These are phyloP conservation scores for Chaetoceros tenuissimus DNA, from an alignment of 108 stramenopile species.

Conservation along the genomic window DNA sequence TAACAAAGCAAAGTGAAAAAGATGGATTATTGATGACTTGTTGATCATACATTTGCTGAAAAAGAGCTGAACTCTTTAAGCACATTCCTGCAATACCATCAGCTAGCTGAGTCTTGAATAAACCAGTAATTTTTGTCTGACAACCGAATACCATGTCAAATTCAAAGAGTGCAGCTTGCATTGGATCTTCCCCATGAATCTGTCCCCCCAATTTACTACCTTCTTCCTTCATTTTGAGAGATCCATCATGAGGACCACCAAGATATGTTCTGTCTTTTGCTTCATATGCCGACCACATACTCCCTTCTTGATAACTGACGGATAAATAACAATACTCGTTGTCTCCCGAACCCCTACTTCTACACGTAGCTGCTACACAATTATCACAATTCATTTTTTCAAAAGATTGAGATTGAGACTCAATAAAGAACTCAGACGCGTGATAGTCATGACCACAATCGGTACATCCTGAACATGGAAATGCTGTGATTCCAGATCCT, in stretches of 20 bases:
- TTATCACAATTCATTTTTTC: constrained; percentile 18
- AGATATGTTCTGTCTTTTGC: constrained; percentile 52
- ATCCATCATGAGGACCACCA: constrained; percentile 54
- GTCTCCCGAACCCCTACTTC: constrained; percentile 11
- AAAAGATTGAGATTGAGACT: constrained; percentile 13
- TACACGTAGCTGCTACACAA: constrained; percentile 19
- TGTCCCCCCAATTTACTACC: constrained; percentile 3
- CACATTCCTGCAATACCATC: constrained; percentile 96
- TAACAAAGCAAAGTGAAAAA: constrained; percentile 61
- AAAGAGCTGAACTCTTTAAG: constrained; percentile 37
- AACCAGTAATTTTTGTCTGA: constrained; percentile 78
- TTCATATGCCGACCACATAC: constrained; percentile 67
- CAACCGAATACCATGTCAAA: constrained; percentile 89
- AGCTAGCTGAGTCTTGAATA: constrained; percentile 93
- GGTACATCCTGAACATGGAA: constrained; percentile 84
- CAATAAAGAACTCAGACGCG: constrained; percentile 37
- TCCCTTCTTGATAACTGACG: constrained; percentile 68
- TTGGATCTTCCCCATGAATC: constrained; percentile 44
- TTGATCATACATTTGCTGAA: constrained; percentile 52
- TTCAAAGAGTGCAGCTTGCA: constrained; percentile 33
- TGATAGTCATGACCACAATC: constrained; percentile 69
- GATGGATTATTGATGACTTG: constrained; percentile 20
- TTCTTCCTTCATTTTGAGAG: constrained; percentile 11
- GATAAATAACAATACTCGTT: neutral
- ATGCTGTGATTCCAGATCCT: constrained; percentile 86